Base-by-base conservation (phyloP, 352 stramenopile genomes). In the Pythium oligandrum region DNA sequence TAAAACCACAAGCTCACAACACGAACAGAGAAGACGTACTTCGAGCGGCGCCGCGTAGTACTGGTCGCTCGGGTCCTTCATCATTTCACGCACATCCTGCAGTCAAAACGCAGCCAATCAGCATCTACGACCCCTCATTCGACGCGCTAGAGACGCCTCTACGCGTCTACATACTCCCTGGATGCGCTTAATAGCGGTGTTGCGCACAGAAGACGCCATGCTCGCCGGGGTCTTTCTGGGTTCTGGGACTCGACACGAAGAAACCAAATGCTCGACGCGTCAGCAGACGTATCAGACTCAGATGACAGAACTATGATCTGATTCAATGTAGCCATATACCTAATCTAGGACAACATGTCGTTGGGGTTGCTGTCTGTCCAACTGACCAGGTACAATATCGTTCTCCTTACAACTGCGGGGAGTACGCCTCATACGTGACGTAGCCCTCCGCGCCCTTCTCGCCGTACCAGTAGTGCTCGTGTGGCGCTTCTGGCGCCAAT, bases 11-110 rank as follows among this genome's bases (percentile, higher is more conserved):
- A 36, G 9, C 30, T 36, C 33, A 51, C 10, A 17, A 5, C 9
- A 38, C 45, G 45, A n/a, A 17, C n/a, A 37, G n/a, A 33, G 36
- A 34, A 12, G 1, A 6, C 53, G 52, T 42, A 89, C 79, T 63
- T 93, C 83, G 17, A 93, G 74, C n/a, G 83, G 83, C 33, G 75
- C 68, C 6, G 83, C 83, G 10, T 61, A 67, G 62, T 93, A 93
- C 57, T 93, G 79, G 61, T 93, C 83, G 61, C 83, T 93, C 40
- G 83, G 83, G 54, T 93, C 78, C 6, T 78, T 90, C 80, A 90
- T 90, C 79, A 93, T 90, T 66, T 93, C 83, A 42, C 83, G 83
- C 47, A 93, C 80, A 81, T 93, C 83, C 83, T 93, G 57, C 31
- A 17, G n/a, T 6, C 3, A 30, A 8, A 40, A 47, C 44, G 46